phyloP scores from a whole-genome alignment of 2,329 filamentous ascomycete genomes.

The Colletotrichum theobromicola region DNA sequence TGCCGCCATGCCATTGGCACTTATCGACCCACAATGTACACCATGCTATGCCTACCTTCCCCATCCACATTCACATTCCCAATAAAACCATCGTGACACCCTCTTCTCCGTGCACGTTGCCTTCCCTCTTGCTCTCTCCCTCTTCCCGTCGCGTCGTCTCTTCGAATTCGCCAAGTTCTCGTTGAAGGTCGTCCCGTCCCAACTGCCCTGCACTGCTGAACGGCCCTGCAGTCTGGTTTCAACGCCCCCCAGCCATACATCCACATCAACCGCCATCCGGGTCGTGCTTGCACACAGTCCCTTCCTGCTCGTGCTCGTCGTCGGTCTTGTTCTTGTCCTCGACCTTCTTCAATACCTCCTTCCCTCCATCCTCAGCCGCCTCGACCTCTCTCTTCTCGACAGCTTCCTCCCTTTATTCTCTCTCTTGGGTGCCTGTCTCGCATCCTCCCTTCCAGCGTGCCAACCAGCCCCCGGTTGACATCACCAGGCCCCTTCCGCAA shows the following conservation, averaged over 20 bases:
- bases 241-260: conserved; percentile 5
- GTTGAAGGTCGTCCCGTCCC: conserved; percentile 10
- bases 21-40: background rate
- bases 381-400: background rate
- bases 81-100: conserved; percentile 23
- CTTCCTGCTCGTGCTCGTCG: background rate
- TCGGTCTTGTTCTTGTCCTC: background rate
- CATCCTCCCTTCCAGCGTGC: conserved; percentile 1
- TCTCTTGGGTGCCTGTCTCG: background rate
- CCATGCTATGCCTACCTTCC: background rate
- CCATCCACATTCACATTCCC: background rate
- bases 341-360: conserved; percentile 1
- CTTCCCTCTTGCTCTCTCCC: background rate
- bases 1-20: background rate
- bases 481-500: conserved; percentile 4
- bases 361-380: background rate
- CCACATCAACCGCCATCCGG: background rate
- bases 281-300: background rate
- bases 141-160: background rate
- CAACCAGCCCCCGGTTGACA: conserved; percentile 14
- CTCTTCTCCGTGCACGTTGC: background rate
- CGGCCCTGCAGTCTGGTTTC: conserved; percentile 2
- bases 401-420: background rate
- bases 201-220: conserved; percentile 3
- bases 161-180: conserved; percentile 9